Base-by-base conservation (phyloP, 164 flowering plant genomes). In the Brasenia schreberi region DNA sequence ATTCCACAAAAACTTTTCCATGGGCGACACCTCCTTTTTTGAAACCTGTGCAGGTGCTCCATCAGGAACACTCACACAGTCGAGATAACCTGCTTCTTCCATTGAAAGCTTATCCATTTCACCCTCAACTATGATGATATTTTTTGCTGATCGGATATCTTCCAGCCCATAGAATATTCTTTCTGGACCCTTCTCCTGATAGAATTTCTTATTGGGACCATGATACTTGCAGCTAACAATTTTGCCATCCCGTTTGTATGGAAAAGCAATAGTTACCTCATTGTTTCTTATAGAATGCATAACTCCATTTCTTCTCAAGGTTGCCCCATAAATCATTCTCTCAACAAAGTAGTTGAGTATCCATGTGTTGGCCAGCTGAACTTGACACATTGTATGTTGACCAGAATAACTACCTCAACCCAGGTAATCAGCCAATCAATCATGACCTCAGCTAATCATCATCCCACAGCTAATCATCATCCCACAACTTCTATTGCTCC, bases 81-180 rank as follows among this genome's bases (percentile, higher is more conserved):
- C 90, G 18, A 69, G 80, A 66, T 81, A 84, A 18, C 98, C 97
- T 72, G 94, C 98, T 80, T 90, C 98, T 81, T 88, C 97, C 90
- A 93, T 79, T 61, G 98, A 77, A 76, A 93, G 97, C 72, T 93
- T 93, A 79, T 93, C 97, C 65, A 90, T 90, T 78, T 93, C 98
- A 72, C 97, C 97, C 78, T 90, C 98, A 80, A 93, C 98, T 92
- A 92, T 88, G 79, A 93, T 87, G 27, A 90, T 73, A 71, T 90
- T 94, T 68, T 73, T 74, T 52, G 84, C 84, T 62, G 70, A 79
- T 70, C 76, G 75, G 68, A 88, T 82, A 72, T 90, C 96, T 76
- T 93, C 98, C 56, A 90, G 74, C 59, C 98, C 98, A 75, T 88
- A 93, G 16, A 90, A 82, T 66, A 87, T 79, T 70, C 77, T 90